A percentile compares a stretch with the other conserved stretches of the same genome.
phyloP scores from a whole-genome alignment of 2,329 filamentous ascomycete species.

The Cercospora zeina region DNA sequence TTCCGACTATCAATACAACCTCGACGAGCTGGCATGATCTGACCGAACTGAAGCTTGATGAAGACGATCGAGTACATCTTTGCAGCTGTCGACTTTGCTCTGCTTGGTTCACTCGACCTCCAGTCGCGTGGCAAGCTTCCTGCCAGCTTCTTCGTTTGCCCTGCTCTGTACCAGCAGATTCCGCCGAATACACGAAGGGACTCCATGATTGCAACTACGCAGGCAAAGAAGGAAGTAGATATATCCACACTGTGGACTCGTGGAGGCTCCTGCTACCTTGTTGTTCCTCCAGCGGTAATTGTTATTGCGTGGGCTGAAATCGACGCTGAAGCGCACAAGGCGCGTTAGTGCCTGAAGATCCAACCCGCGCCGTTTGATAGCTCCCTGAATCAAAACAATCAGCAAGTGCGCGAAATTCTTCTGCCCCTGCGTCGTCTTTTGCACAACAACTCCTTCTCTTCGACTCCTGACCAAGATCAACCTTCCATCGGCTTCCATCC shows the following conservation, averaged over 20 bases:
- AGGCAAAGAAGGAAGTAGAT: too few species aligned
- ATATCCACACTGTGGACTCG: too few species aligned
- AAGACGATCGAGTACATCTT: background rate
- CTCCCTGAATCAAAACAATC: background rate
- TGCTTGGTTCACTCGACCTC: too few species aligned
- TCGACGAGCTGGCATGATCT: background rate
- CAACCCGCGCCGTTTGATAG: background rate
- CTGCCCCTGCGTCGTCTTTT: background rate
- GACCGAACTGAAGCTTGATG: background rate
- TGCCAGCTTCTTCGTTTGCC: too few species aligned
- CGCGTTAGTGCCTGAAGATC: background rate
- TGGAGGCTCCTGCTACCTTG: too few species aligned
- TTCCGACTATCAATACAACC: background rate
- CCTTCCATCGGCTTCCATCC: background rate
- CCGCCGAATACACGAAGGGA: too few species aligned
- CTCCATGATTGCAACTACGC: too few species aligned
- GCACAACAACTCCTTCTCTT: background rate
- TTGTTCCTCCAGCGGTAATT: too few species aligned
- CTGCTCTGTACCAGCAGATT: too few species aligned
- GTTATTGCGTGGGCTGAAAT: background rate
- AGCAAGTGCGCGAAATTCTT: background rate
- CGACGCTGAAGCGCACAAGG: background rate
- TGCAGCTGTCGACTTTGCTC: background rate
- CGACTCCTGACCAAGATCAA: background rate
- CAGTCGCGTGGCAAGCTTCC: too few species aligned